Conservation (phyloP, 768 basidiomycete species). For the Terana coerulea region DNA sequence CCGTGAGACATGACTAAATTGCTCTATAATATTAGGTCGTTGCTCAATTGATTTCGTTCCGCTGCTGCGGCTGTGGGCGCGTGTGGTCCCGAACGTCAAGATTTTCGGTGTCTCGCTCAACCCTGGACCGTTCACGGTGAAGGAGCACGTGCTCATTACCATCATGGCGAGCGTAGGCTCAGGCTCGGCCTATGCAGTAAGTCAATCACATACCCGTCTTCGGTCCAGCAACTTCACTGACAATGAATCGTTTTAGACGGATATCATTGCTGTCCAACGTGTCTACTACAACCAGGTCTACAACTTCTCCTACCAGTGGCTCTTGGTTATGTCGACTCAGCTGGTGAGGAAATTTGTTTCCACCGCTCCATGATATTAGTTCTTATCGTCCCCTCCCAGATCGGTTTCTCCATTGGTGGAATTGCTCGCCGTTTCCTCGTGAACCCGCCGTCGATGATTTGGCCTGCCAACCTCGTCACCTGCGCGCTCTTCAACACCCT, state of each 20-base stretch:
- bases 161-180: slow-evolving; percentile 39
- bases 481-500: slow-evolving; percentile 78
- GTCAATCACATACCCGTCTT: background rate
- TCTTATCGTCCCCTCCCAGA: slow-evolving; percentile 40
- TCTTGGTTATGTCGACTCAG: slow-evolving; percentile 44
- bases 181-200: slow-evolving; percentile 29
- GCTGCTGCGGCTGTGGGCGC: slow-evolving; percentile 60
- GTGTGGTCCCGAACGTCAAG: slow-evolving; percentile 46
- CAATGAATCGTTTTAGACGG: no score
- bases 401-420: slow-evolving; percentile 83
- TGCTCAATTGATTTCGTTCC: slow-evolving; percentile 67
- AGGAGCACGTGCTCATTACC: slow-evolving; percentile 59
- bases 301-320: slow-evolving; percentile 37
- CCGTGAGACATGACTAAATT: background rate
- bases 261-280: slow-evolving; percentile 42
- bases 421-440: slow-evolving; percentile 72
- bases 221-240: background rate
- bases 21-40: slow-evolving; percentile 43
- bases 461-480: slow-evolving; percentile 72
- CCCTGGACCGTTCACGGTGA: slow-evolving; percentile 70
- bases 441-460: slow-evolving; percentile 59
- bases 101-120: slow-evolving; percentile 53
- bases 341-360: slow-evolving; percentile 52
- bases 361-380: background rate
- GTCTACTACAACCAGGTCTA: slow-evolving; percentile 40